Evolutionary conservation across 306 rosid species (phyloP), one percentile per base, ranked within the genome.

Genomic region (Cotoneaster glaucophyllus): DNA sequence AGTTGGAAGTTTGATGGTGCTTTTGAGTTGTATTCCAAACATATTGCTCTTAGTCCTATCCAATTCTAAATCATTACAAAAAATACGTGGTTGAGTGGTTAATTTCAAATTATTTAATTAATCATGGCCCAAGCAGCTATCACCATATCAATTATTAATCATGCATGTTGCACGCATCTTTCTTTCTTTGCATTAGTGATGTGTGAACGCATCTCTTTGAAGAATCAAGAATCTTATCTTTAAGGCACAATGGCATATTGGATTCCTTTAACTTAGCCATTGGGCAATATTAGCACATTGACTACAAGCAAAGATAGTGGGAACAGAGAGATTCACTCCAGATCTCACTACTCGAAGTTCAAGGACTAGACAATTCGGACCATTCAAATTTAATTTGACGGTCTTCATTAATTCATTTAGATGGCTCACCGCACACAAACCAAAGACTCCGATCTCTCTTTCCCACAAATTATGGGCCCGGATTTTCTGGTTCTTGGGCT

Each of bases 341-440:
- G 8, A 7, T 34, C 39, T 34, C 9, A 1, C 9, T 6, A 2
- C 7, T 37, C 2, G 41, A 7, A 37, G 10, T 37, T 0, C 0
- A 1, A 2, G 9, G 0, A 34, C 0, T 0, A 34, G 2, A 2
- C 9, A 34, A 34, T 34, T 34, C 0, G 2, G 2, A 7, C 0
- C 2, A 2, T 37, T 37, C 2, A 37, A 7, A 37, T 37, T 37
- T 37, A 7, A 7, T 37, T 37, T 37, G 2, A 37, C 0, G 0
- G 10, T 7, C 2, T 1, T 0, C 2, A 37, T 7, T 37, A 37
- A 37, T 2, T 37, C 0, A 37, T 37, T 37, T 2, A 6, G 41
- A 9, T 8, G 9, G 2, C 2, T 0, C 10, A 37, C 0, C 41
- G 1, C 0, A 37, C 10, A 37, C 41, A 37, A 37, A 37, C 9